A percentile compares a stretch with the other conserved stretches of the same genome.
These are phyloP conservation scores for Pelargonium myrrhifolium DNA, from an alignment of 441 rosid species.

Conservation along the genomic window DNA sequence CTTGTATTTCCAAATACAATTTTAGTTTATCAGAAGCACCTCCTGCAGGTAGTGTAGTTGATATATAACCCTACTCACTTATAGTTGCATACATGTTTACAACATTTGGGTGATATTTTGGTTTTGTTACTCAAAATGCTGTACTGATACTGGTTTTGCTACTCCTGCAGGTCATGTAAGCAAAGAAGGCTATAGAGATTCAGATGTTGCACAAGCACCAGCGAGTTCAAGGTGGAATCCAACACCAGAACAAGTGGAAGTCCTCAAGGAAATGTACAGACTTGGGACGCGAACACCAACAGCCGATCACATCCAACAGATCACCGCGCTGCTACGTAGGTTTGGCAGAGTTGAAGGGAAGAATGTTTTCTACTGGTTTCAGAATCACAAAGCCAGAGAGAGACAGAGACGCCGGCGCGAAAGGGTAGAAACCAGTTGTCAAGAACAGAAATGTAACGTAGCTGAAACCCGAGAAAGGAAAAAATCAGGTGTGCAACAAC, in stretches of 20 bases:
- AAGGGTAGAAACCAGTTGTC: conserved; percentile 6
- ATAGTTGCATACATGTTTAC: not conserved
- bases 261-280: conserved; percentile 41
- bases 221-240: conserved; percentile 52
- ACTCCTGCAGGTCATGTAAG: conserved; percentile 18
- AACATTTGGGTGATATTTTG: not conserved
- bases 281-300: conserved; percentile 42
- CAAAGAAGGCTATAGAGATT: conserved; percentile 18
- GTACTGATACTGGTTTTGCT: not conserved
- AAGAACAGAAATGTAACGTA: conserved; percentile 14
- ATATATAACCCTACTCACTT: too few relatives aligned
- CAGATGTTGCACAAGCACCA: conserved; percentile 15
- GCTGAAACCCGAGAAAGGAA: conserved; percentile 21
- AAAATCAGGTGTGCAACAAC: conserved; percentile 22
- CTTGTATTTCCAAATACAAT: not conserved
- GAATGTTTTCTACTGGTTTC: conserved; percentile 79
- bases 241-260: conserved; percentile 42
- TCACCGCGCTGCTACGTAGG: conserved; percentile 38
- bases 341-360: conserved; percentile 66
- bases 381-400: conserved; percentile 71
- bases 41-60: not conserved
- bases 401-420: conserved; percentile 46
- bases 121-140: not conserved
- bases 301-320: conserved; percentile 44
- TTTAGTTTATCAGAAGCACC: not conserved